Conservation (phyloP, 2,329 filamentous ascomycete species). For the Pleurostoma richardsiae region DNA sequence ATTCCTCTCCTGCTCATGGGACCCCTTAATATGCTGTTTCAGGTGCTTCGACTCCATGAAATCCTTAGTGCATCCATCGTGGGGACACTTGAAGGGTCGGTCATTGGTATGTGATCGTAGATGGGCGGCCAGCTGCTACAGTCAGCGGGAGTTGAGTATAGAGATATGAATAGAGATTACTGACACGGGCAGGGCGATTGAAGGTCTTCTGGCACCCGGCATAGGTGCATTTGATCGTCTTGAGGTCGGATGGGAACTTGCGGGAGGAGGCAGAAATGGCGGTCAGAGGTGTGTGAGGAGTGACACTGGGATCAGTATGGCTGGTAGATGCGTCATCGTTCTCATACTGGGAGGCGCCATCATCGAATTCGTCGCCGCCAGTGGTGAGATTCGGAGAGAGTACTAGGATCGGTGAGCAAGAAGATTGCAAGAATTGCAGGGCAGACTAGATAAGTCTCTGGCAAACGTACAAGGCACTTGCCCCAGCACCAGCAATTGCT, state of each 20-base stretch:
- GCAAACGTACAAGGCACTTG: background rate
- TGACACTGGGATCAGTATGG: constrained; percentile 3
- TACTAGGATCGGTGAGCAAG: too few relatives aligned
- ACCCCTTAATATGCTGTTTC: constrained; percentile 77
- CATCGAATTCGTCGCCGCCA: background rate
- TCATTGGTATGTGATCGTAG: constrained; percentile 81
- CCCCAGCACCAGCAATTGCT: background rate
- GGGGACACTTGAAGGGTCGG: constrained; percentile 69
- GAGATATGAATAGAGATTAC: too few relatives aligned
- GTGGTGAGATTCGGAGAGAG: too few relatives aligned
- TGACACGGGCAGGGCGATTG: constrained; percentile 69
- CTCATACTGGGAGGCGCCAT: background rate
- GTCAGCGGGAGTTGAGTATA: too few relatives aligned
- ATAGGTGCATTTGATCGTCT: constrained; percentile 72
- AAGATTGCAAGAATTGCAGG: too few relatives aligned
- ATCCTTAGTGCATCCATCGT: constrained; percentile 70
- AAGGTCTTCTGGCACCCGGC: constrained; percentile 76
- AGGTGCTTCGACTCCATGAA: constrained; percentile 86
- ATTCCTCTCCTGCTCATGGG: constrained; percentile 66
- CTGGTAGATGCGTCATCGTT: constrained; percentile 24
- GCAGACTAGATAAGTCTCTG: background rate
- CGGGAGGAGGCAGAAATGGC: constrained; percentile 13
- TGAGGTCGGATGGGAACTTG: constrained; percentile 65
- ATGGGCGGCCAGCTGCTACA: constrained; percentile 59
- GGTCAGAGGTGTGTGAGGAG: constrained; percentile 1